phyloP scores from a whole-genome alignment of 2,329 filamentous ascomycete genomes.

The Mycosphaerella sp. region DNA sequence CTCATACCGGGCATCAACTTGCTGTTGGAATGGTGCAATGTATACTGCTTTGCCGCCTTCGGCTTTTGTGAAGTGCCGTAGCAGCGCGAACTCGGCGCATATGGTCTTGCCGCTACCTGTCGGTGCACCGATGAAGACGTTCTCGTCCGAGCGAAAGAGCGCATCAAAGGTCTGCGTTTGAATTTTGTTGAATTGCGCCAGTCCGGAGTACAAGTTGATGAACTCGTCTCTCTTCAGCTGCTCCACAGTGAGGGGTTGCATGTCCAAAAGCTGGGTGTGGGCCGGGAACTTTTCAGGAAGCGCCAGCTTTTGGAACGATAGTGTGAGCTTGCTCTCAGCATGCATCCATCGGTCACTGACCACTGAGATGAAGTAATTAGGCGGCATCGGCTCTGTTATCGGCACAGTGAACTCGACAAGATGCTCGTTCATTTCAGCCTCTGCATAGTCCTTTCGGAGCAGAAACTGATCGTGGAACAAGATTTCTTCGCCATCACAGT shows the following conservation, averaged over 20 bases:
- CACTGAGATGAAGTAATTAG: conserved; percentile 96
- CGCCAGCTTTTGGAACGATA: conserved; percentile 92
- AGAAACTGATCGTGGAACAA: conserved; percentile 93
- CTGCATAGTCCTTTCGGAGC: conserved; percentile 80
- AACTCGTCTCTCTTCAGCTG: conserved; percentile 84
- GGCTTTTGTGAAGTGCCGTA: conserved; percentile 75
- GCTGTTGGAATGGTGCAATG: conserved; percentile 87
- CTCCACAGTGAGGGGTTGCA: conserved; percentile 83
- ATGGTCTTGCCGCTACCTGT: conserved; percentile 95
- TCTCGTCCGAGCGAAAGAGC: conserved; percentile 83
- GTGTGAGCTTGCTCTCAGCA: conserved; percentile 84
- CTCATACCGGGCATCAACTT: conserved; percentile 72
- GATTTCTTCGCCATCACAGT: conserved; percentile 94
- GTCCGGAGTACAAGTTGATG: conserved; percentile 71
- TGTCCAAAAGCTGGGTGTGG: conserved; percentile 83
- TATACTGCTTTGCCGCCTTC: conserved; percentile 79
- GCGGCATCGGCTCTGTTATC: conserved; percentile 95
- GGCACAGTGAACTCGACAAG: conserved; percentile 93
- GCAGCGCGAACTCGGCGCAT: conserved; percentile 87
- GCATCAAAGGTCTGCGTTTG: conserved; percentile 97
- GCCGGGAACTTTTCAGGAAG: conserved; percentile 93
- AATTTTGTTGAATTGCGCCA: conserved; percentile 90
- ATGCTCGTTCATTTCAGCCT: conserved; percentile 83
- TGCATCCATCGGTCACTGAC: conserved; percentile 98
- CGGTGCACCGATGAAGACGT: conserved; percentile 86